Evolutionary conservation across 2,329 filamentous ascomycete species (phyloP).

Genomic region (Microdochium paspali): DNA sequence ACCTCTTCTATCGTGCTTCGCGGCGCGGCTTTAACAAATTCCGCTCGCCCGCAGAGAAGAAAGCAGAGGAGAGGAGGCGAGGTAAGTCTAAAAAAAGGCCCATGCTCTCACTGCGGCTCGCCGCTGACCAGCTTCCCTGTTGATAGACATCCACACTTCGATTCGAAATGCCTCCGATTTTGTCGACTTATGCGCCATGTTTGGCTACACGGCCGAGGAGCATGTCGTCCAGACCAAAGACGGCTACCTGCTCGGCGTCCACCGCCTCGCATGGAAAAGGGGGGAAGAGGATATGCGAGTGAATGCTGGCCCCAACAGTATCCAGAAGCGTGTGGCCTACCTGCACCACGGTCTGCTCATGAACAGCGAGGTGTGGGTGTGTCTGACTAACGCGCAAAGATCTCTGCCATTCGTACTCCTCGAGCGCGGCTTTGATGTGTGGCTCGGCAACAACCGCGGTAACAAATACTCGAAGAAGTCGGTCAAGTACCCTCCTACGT

Average conservation of each 20-base stretch:
- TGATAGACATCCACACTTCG: conserved; percentile 30
- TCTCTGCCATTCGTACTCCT: conserved; percentile 84
- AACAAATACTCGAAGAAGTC: conserved; percentile 99
- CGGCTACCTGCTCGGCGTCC: conserved; percentile 84
- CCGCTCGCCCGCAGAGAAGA: conserved; percentile 59
- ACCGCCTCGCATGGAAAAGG: conserved; percentile 73
- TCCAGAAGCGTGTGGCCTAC: conserved; percentile 81
- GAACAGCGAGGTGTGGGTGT: conserved; percentile 99
- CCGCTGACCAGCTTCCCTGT: neutral
- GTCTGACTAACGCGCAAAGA: conserved; percentile 74
- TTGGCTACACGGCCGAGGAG: conserved; percentile 89
- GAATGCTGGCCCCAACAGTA: conserved; percentile 58
- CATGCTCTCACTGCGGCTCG: neutral
- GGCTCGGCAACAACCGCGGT: conserved; percentile 94
- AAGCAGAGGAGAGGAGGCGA: conserved; percentile 59
- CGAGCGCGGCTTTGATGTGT: conserved; percentile 90
- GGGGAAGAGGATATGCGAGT: conserved; percentile 74
- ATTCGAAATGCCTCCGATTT: conserved; percentile 87
- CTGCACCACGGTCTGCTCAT: conserved; percentile 93
- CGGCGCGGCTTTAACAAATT: conserved; percentile 74
- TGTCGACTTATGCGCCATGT: conserved; percentile 83
- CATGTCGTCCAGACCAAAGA: conserved; percentile 92
- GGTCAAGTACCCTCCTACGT: conserved; percentile 63
- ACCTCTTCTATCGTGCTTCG: conserved; percentile 46
- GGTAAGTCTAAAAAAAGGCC: conserved; percentile 25